Conservation (phyloP, 2,329 filamentous ascomycete species). For the Lomentospora prolificans region DNA sequence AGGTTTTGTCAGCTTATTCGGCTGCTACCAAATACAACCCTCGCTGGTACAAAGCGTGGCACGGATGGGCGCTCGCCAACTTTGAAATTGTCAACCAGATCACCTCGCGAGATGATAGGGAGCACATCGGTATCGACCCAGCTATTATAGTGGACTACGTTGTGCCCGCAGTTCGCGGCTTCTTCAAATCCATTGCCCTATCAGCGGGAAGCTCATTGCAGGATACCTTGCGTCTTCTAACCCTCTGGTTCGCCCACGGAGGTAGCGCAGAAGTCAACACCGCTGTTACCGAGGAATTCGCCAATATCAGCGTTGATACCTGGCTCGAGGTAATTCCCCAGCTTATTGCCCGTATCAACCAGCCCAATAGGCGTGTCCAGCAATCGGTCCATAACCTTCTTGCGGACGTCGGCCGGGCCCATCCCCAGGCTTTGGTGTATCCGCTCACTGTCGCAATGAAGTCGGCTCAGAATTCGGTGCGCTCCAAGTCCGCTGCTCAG, state of each 20-base stretch:
- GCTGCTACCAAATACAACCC: constrained; percentile 91
- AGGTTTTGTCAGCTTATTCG: constrained; percentile 83
- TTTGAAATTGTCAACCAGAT: constrained; percentile 93
- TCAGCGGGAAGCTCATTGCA: constrained; percentile 89
- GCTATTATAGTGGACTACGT: constrained; percentile 75
- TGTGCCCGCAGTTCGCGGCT: constrained; percentile 87
- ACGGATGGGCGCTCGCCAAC: constrained; percentile 95
- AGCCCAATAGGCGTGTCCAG: constrained; percentile 81
- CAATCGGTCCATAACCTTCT: constrained; percentile 87
- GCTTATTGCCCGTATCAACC: constrained; percentile 93
- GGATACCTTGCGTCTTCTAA: constrained; percentile 84
- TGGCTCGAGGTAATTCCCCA: constrained; percentile 99
- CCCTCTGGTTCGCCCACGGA: constrained; percentile 93
- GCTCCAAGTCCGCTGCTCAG: constrained; percentile 77
- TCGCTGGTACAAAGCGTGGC: constrained; percentile 98
- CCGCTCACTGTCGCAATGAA: constrained; percentile 98
- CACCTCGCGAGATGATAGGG: constrained; percentile 28
- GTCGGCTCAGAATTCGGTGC: constrained; percentile 68
- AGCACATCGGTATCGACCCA: constrained; percentile 38
- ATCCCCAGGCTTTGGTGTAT: constrained; percentile 94
- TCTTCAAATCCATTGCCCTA: constrained; percentile 93
- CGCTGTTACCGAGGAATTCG: constrained; percentile 82
- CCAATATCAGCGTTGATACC: constrained; percentile 88
- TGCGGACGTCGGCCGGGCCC: constrained; percentile 82
- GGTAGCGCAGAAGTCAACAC: constrained; percentile 78